A percentile compares a stretch with the other conserved stretches of the same genome.
phyloP scores from a whole-genome alignment of 2,329 filamentous ascomycete species.

The Beauveria sp. region DNA sequence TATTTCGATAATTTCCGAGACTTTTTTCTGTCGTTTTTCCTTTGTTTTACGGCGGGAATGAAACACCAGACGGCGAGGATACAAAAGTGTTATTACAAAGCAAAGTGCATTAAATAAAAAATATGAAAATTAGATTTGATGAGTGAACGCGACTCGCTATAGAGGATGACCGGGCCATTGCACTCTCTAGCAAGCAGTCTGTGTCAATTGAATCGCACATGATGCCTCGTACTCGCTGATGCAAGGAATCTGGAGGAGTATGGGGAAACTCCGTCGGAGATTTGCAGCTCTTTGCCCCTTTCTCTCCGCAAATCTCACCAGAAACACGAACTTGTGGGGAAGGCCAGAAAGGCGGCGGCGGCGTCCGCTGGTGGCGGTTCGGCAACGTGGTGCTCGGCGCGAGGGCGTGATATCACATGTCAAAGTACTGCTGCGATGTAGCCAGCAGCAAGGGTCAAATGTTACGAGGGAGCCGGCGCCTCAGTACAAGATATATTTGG shows the following conservation, averaged over 20 bases:
- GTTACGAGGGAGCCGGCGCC: too few species aligned
- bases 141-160: neutral
- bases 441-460: too few species aligned
- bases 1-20: conserved; percentile 2
- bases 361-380: neutral
- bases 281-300: too few species aligned
- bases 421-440: neutral
- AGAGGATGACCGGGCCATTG: neutral
- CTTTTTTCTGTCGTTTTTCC: neutral
- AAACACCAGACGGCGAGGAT: neutral
- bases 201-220: too few species aligned
- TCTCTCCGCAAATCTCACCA: too few species aligned
- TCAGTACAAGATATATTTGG: neutral
- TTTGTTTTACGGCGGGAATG: neutral
- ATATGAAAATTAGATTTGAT: neutral
- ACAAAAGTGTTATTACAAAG: neutral
- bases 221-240: too few species aligned
- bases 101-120: neutral
- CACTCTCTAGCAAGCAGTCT: too few species aligned
- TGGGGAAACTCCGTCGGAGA: too few species aligned
- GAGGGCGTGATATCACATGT: conserved; percentile 4
- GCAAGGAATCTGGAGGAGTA: too few species aligned
- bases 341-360: neutral
- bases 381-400: neutral
- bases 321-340: neutral